phyloP scores from a whole-genome alignment of 192 early-diverging fungal species.

The Paraglomus occultum region DNA sequence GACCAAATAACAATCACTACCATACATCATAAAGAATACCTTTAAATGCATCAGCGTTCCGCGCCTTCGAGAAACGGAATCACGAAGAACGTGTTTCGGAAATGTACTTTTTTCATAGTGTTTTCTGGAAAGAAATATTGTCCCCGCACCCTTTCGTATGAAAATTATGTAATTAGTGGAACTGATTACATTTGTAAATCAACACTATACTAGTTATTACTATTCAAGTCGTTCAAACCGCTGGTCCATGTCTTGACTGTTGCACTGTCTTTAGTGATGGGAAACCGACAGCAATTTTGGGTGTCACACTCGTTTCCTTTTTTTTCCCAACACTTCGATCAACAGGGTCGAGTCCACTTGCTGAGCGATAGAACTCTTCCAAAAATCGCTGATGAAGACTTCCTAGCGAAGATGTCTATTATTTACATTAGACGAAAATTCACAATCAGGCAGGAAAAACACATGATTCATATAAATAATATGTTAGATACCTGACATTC shows the following conservation, averaged over 20 bases:
- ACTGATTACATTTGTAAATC: too few species aligned
- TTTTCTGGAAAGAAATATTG: slow-evolving; percentile 1
- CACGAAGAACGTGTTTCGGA: neutral
- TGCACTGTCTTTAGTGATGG: slow-evolving; percentile 36
- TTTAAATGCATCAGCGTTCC: slow-evolving; percentile 14
- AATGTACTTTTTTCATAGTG: slow-evolving; percentile 3
- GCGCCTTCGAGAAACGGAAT: neutral
- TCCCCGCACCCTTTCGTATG: neutral
- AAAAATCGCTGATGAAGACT: slow-evolving; percentile 30
- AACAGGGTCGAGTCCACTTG: slow-evolving; percentile 33
- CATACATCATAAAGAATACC: neutral
- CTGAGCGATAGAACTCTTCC: slow-evolving; percentile 40
- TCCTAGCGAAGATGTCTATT: slow-evolving; percentile 43
- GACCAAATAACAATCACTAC: too few species aligned
- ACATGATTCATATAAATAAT: neutral
- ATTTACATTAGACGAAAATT: too few species aligned
- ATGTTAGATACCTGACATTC: slow-evolving; percentile 41
- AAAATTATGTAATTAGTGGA: too few species aligned
- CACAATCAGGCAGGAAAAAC: neutral
- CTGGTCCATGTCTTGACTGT: slow-evolving; percentile 24
- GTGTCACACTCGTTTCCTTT: slow-evolving; percentile 15
- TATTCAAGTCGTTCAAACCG: slow-evolving; percentile 8
- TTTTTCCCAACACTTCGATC: neutral
- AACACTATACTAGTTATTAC: neutral
- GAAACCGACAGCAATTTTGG: slow-evolving; percentile 37